Base-by-base conservation (phyloP, 2,329 filamentous ascomycete genomes). In the Alternaria triticina region DNA sequence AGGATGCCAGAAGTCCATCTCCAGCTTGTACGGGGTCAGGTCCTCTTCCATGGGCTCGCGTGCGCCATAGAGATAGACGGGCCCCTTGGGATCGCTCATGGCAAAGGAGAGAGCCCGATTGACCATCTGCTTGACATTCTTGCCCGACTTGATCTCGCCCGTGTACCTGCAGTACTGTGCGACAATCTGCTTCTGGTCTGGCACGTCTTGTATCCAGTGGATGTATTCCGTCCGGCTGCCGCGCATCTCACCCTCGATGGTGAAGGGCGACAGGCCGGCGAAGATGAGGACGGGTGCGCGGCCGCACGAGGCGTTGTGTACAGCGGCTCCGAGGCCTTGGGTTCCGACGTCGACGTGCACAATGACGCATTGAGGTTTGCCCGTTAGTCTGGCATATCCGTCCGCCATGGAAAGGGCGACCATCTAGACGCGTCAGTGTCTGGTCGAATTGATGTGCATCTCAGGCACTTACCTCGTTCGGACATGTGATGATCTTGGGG, bases 41-140 rank as follows among this genome's bases (percentile, higher is more conserved):
- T 96, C 93, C 73, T 94, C 90, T 76, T 96, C 79, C 88, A 97
- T 92, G 1, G 93, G 88, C 79, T 97, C 93, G 67, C 93, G 85
- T 1, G 92, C 90, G 1, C 91, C 92, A 59, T 86, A 88, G 5
- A 97, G 82, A 70, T 97, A 96, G 0, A 94, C 92, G 0, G 93
- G 93, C 0, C 93, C 93, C 66, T 90, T 86, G 0, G 93, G 93
- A 57, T 90, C 90, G 27, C 89, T 92, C 51, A 83, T 91, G 0
- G 93, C 92, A 74, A 96, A 96, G 70, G 93, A 92, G 59, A 97
- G 79, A 0, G 93, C 93, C 1, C 93, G 89, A 75, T 93, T 93
- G 64, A 97, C 91, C 81, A 96, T 90, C 82, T 97, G 93, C 84
- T 96, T 96, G 64, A 96, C 88, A 73, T 96, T 97, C 74, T 87